These are phyloP conservation scores for Exophiala viscosa DNA, from an alignment of 2,329 filamentous ascomycete genomes.

Conservation along the genomic window DNA sequence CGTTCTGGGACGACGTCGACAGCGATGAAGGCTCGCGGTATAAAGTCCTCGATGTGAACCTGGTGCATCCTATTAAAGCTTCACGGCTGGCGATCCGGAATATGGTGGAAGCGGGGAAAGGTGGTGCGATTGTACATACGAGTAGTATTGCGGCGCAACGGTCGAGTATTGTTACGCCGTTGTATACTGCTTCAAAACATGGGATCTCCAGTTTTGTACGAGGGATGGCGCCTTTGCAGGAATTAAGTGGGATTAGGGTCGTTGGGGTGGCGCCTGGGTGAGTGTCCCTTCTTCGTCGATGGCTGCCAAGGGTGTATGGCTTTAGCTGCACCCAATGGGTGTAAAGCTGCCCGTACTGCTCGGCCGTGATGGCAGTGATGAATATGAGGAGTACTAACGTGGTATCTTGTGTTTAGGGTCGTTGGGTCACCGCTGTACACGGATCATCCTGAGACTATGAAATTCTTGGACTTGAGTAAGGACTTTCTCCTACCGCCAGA, in stretches of 20 bases:
- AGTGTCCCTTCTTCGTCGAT: too few relatives aligned
- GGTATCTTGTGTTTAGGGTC: slow-evolving; percentile 34
- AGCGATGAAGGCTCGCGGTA: slow-evolving; percentile 37
- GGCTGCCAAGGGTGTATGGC: too few relatives aligned
- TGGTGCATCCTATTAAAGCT: slow-evolving; percentile 50
- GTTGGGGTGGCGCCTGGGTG: slow-evolving; percentile 33
- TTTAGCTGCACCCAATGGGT: too few relatives aligned
- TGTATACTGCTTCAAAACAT: slow-evolving; percentile 50
- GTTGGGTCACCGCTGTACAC: slow-evolving; percentile 61
- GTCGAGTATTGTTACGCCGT: slow-evolving; percentile 38
- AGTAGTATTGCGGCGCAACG: slow-evolving; percentile 46
- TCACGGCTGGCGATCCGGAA: slow-evolving; percentile 50
- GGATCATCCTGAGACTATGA: slow-evolving; percentile 57
- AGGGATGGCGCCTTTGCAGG: slow-evolving; percentile 48
- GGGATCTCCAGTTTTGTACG: slow-evolving; percentile 49
- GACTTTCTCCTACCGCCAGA: slow-evolving; percentile 58
- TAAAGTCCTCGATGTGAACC: slow-evolving; percentile 47
- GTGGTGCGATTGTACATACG: slow-evolving; percentile 45
- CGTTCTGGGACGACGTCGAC: slow-evolving; percentile 33
- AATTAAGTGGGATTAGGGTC: slow-evolving; percentile 50
- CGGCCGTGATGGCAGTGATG: too few relatives aligned
- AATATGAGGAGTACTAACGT: slow-evolving; percentile 47
- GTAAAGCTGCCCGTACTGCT: too few relatives aligned
- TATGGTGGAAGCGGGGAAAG: slow-evolving; percentile 35
- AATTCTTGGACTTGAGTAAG: slow-evolving; percentile 43